Evolutionary conservation across 192 early-diverging fungal genomes (phyloP).

Genomic region (Coemansia sp.): DNA sequence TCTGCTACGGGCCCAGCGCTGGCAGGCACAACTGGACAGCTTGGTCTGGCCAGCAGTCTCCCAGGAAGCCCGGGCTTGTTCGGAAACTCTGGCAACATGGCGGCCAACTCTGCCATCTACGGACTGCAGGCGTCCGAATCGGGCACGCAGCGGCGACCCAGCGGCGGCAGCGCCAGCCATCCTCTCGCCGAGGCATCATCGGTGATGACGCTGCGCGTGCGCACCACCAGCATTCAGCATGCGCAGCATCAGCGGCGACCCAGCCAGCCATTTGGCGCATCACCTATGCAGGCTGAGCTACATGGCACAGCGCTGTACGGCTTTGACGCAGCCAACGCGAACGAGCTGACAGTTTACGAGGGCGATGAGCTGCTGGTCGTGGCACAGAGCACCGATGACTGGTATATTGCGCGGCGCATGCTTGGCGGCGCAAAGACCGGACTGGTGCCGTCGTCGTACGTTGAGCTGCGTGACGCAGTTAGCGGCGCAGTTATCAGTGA

Average conservation of each 20-base stretch:
- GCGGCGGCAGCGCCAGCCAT: conserved; percentile 19
- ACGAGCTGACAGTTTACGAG: conserved; percentile 68
- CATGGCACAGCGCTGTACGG: conserved; percentile 74
- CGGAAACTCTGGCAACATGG: no score
- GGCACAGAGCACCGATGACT: conserved; percentile 76
- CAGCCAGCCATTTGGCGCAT: conserved; percentile 19
- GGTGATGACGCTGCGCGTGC: conserved; percentile 37
- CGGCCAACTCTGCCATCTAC: conserved; percentile 6
- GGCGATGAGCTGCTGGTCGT: conserved; percentile 75
- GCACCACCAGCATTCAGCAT: conserved; percentile 48
- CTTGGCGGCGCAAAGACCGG: conserved; percentile 64
- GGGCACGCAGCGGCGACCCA: conserved; percentile 26
- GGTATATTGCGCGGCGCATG: conserved; percentile 75
- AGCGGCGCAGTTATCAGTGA: conserved; percentile 65
- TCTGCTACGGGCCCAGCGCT: conserved; percentile 15
- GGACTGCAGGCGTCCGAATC: conserved; percentile 18
- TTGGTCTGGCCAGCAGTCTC: conserved; percentile 36
- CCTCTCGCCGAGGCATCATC: conserved; percentile 18
- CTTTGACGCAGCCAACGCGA: conserved; percentile 68
- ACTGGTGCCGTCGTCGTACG: conserved; percentile 73
- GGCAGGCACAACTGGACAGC: conserved; percentile 9
- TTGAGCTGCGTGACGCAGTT: conserved; percentile 68
- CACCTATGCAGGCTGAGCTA: conserved; percentile 41
- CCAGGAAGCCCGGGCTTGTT: neutral
- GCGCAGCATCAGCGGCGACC: conserved; percentile 28